Evolutionary conservation across 2,329 filamentous ascomycete genomes (phyloP), one percentile per base, ranked within the genome.

Genomic region (Sporothrix schenckii): DNA sequence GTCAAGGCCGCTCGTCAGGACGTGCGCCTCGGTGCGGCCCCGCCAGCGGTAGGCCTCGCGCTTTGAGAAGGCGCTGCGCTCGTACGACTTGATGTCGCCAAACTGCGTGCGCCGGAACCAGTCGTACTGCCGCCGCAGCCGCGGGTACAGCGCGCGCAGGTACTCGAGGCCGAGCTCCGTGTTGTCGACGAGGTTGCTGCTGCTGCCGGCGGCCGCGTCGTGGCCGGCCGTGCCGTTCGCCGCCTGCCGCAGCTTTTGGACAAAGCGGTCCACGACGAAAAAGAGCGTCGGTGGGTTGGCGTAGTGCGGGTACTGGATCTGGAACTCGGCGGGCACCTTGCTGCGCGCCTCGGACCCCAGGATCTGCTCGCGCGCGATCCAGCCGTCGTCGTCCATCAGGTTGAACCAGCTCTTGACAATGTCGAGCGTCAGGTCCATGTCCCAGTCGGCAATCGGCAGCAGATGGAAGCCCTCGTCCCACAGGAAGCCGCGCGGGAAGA

Each of bases 391-490:
- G 74, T 99, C 95, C 87, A 98, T 97, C 21, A 97, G 87, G 74
- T 90, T 93, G 82, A 96, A 96, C 95, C 95, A 99, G 80, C 92
- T 97, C 81, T 91, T 92, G 73, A 98, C 87, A 74, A 99, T 93
- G 73, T 97, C 93, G 41, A 91, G 82, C 3, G 92, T 89, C 67
- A 98, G 85, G 77, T 97, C 94, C 68, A 93, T 88, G 78, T 99
- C 95, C 92, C 94, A 99, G 74, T 99, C 94, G 24, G 93, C 87
- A 69, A 99, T 90, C 1, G 94, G 94, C 63, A 97, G 83, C 49
- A 99, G 84, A 77, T 99, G 95, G 81, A 98, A 99, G 0, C 95
- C 95, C 79, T 99, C 95, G 76, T 99, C 95, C 95, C 95, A 99
- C 4, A 98, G 85, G 79, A 99, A 99, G 0, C 95, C 95, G 72